Evolutionary conservation across 768 basidiomycete genomes (phyloP).

Genomic region (Lentinula sp.): DNA sequence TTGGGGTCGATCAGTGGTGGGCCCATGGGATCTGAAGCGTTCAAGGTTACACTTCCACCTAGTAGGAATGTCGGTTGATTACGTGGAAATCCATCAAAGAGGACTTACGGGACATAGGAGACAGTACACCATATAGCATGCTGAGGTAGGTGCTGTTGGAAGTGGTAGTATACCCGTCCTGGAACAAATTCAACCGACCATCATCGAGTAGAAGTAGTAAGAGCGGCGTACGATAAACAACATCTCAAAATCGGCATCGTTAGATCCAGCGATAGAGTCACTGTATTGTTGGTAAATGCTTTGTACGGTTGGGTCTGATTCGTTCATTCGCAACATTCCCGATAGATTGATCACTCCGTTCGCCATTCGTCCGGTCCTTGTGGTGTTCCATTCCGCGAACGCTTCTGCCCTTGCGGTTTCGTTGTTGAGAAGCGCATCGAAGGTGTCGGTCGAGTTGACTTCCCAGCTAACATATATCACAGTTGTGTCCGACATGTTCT

Average conservation of each 20-base stretch:
- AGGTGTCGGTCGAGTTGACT: constrained; percentile 7
- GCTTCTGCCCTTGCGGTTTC: constrained; percentile 8
- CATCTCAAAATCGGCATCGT: constrained; percentile 28
- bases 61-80: neutral
- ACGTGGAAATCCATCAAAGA: neutral
- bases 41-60: constrained; percentile 3
- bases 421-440: constrained; percentile 19
- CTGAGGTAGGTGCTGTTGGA: neutral
- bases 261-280: constrained; percentile 25
- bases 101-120: neutral
- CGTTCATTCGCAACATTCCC: neutral
- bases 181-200: neutral
- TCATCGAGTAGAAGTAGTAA: neutral
- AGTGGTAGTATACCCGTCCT: constrained; percentile 3
- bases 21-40: neutral
- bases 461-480: constrained; percentile 1
- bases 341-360: constrained; percentile 19
- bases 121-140: neutral
- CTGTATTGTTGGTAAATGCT: neutral
- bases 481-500: constrained; percentile 10
- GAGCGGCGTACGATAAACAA: constrained; percentile 19
- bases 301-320: neutral
- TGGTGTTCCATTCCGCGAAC: constrained; percentile 20
- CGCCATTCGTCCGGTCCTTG: constrained; percentile 21
- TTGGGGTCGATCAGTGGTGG: constrained; percentile 3